Evolutionary conservation across 306 rosid genomes (phyloP), one percentile per base, ranked within the genome.

Genomic region (Dryas drummondii): DNA sequence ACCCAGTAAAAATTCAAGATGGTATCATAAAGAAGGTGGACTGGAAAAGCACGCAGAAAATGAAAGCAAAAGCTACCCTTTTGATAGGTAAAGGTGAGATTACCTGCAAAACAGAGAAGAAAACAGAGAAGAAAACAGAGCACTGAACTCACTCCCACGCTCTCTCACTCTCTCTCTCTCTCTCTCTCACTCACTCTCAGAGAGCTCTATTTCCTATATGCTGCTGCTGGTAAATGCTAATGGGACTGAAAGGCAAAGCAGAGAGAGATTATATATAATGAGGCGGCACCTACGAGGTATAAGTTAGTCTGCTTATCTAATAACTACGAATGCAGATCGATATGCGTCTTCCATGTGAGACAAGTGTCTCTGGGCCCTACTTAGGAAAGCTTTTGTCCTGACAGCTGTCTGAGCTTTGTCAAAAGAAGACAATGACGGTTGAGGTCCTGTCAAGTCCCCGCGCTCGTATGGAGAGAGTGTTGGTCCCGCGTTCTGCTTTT

Each of bases 221-320:
- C 69, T 42, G 40, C 61, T 66, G 22, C 9, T 45, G 77, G 4
- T 8, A 61, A 61, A 37, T 37, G 46, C 15, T 6, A 54, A 70
- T 40, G 53, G 54, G 44, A 12, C 41, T 48, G 37, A 22, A 11
- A 8, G 61, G 49, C 37, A n/a, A 37, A 45, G 61, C 57, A 15
- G 53, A 10, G 58, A 41, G 47, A 17, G 32, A 41, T 60, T 67
- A 59, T 66, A 72, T 10, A 75, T 0, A 45, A 4, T 4, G 37
- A 56, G 72, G 76, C 78, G 81, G 80, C 46, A 22, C 64, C 45
- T 7, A 44, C 74, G 82, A 78, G 76, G 80, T 9, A 50, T 62
- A 62, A 19, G 76, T 10, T 0, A 0, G 0, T 0, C 0, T 0
- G 1, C 67, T 26, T 78, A 70, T 67, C 56, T 44, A 71, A 75